Base-by-base conservation (phyloP, 2,329 filamentous ascomycete genomes). In the Colletotrichum navitas region DNA sequence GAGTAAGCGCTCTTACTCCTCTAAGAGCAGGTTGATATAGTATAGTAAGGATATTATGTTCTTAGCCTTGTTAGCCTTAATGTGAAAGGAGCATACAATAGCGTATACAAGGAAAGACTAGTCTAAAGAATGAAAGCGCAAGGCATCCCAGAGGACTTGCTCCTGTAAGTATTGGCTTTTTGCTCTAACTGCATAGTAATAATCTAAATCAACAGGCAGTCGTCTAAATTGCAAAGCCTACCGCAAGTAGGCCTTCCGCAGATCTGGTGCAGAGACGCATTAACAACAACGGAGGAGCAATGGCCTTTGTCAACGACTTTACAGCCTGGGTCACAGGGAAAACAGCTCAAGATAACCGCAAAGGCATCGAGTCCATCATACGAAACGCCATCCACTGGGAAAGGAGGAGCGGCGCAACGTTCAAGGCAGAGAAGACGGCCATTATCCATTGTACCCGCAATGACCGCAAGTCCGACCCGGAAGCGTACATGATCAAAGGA, bases 1-100 rank as follows among this genome's bases (percentile, higher is more conserved):
- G 21, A 67, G 18, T 36, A 67, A 41, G 65, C 36, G n/a, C n/a
- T 67, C 5, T 14, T 62, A 3, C 58, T 62, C 6, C 45, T 67
- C 34, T 5, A 61, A 43, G 56, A 61, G n/a, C 34, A 61, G 18
- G 52, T 67, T 18, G 55, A 54, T 26, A 21, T 12, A 12, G 11
- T 10, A 39, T 39, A 10, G 36, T 10, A 12, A 4, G 36, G 36
- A 11, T 10, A 39, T 39, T 21, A 21, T n/a, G 45, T 47, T 10
- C 45, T 47, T 8, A 47, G 45, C 45, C n/a, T 47, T 2, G 8
- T 47, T 8, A 47, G 45, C 45, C 24, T 47, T 11, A 8, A 47
- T 24, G 21, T 47, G 21, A 47, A 47, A 47, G 45, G 21, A n/a
- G 45, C 45, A 21, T 47, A 47, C 10, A 47, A 47, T 24, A 8